A percentile compares a stretch with the other conserved stretches of the same genome.
Conservation (phyloP, 371 early-diverging fungal genomes). For the Basidiobolus meristosporus region DNA sequence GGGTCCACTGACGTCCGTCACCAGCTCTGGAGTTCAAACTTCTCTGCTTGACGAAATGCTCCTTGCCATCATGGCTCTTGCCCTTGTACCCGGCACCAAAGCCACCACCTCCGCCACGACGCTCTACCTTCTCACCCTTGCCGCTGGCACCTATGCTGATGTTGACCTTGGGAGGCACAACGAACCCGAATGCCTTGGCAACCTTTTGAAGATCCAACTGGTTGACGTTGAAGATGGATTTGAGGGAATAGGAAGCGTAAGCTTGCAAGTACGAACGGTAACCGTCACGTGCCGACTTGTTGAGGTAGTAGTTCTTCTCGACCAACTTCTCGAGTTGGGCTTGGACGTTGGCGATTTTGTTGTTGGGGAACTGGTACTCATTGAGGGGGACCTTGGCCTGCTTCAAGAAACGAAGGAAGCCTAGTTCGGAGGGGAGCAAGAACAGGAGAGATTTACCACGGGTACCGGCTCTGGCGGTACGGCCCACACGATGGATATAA, state of each 20-base stretch:
- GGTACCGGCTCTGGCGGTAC: constrained; percentile 92
- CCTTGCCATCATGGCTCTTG: constrained; percentile 6
- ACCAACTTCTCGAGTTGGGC: constrained; percentile 85
- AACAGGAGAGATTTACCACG: constrained; percentile 84
- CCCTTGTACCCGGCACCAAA: constrained; percentile 5
- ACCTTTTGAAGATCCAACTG: constrained; percentile 82
- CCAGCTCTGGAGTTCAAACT: background rate
- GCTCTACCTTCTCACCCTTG: constrained; percentile 9
- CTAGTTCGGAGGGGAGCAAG: constrained; percentile 86
- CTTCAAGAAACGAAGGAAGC: constrained; percentile 92
- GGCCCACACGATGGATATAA: constrained; percentile 97
- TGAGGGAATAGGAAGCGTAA: constrained; percentile 92
- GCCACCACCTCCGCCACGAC: constrained; percentile 5
- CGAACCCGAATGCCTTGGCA: constrained; percentile 90
- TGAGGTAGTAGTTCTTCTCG: constrained; percentile 96
- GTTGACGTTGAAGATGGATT: constrained; percentile 88
- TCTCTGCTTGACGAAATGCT: constrained; percentile 10
- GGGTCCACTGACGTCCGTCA: too few species aligned
- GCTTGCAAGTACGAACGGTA: constrained; percentile 92
- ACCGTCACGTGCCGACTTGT: constrained; percentile 95
- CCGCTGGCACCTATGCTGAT: constrained; percentile 34
- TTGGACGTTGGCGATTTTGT: constrained; percentile 92
- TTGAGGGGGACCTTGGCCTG: constrained; percentile 92
- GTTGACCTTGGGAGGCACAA: constrained; percentile 89
- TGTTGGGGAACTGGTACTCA: constrained; percentile 90